Base-by-base conservation (phyloP, 2,329 filamentous ascomycete genomes). In the Akanthomyces dipterigenus region DNA sequence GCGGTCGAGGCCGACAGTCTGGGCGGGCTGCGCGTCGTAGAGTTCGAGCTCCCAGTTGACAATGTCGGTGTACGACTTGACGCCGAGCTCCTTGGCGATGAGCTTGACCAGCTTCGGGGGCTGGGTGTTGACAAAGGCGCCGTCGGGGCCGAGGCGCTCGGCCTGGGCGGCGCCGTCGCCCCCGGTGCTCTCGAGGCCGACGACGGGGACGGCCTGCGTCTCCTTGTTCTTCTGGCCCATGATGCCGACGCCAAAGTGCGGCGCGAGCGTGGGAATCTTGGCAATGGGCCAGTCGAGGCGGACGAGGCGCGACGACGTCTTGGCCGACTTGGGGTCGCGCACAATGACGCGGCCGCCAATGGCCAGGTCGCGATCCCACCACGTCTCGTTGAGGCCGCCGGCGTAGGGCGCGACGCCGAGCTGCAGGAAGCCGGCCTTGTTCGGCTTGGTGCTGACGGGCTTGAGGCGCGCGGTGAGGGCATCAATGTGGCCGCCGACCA, bases 31-130 rank as follows among this genome's bases (percentile, higher is more conserved):
- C 4, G 85, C 84, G 75, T 98, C 95, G 71, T 89, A 99, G 36
- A 99, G 87, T 77, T 99, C 95, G 42, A 98, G 85, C 72, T 99
- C 95, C 95, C 95, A 99, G 78, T 95, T 96, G 62, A 96, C 78
- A 65, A 99, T 96, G 57, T 82, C 84, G 67, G 80, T 83, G 71
- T 88, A 87, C 64, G 90, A 85, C 24, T 67, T 64, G 64, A 98
- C 84, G 34, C 85, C 85, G n/a, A 98, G 82, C 72, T 95, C 83
- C 16, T 82, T 82, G 8, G 89, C 84, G 70, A 99, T 96, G 22
- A 91, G 85, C 72, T 88, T 87, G 63, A 98, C 91, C 22, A 99
- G 83, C 65, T 87, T 87, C 31, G 89, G 87, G 0, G 95, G 93
- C 73, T 99, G 95, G 0, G 89, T 93, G 45, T 88, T 82, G 50